These are phyloP conservation scores for Pascua sp. DNA, from an alignment of 1,284 basidiomycete species.

Conservation along the genomic window DNA sequence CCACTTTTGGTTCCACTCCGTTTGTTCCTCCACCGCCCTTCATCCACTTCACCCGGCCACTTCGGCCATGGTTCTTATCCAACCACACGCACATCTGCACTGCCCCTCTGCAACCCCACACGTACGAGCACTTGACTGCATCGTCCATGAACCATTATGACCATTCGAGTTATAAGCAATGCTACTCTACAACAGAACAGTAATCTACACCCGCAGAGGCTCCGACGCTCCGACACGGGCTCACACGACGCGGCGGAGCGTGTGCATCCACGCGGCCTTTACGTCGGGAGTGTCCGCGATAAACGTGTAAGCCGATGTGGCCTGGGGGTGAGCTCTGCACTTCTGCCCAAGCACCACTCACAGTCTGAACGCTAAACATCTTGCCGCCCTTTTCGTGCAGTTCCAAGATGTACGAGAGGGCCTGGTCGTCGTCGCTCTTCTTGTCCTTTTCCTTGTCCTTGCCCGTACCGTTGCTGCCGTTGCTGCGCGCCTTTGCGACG, in stretches of 20 bases:
- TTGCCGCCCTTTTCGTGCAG: slow-evolving; percentile 39
- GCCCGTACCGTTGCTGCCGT: slow-evolving; percentile 2
- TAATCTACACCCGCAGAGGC: too few species aligned
- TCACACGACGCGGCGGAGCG: slow-evolving; percentile 19
- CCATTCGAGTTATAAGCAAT: too few species aligned
- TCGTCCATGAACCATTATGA: too few species aligned
- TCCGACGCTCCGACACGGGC: neutral
- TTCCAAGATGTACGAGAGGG: slow-evolving; percentile 30
- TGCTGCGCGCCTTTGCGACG: neutral
- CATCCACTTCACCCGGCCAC: too few species aligned
- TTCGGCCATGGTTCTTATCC: too few species aligned
- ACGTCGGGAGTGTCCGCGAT: slow-evolving; percentile 35
- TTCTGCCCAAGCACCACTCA: slow-evolving; percentile 17
- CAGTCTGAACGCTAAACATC: slow-evolving; percentile 43
- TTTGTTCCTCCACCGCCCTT: too few species aligned
- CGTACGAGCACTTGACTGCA: too few species aligned
- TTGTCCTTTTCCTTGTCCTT: neutral
- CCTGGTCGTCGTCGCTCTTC: slow-evolving; percentile 5
- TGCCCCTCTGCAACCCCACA: too few species aligned
- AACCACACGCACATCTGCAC: too few species aligned
- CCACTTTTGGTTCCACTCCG: too few species aligned
- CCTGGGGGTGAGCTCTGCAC: slow-evolving; percentile 7
- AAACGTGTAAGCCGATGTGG: slow-evolving; percentile 24
- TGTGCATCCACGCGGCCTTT: slow-evolving; percentile 35
- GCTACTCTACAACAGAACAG: too few species aligned